Conservation (phyloP, 805 yeast species). For the Yamadazyma scolyti region DNA sequence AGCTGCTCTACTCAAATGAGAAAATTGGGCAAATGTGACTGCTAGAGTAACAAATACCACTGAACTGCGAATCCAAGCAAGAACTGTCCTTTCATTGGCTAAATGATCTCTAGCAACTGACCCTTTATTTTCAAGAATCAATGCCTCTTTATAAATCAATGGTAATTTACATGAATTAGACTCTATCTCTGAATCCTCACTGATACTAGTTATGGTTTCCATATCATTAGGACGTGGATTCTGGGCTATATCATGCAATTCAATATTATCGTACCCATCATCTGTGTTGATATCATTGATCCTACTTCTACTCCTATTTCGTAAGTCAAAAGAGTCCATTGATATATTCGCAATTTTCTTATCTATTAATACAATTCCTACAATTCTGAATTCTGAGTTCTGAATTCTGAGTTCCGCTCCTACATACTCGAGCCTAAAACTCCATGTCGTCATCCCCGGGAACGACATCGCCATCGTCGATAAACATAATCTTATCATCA, state of each 20-base stretch:
- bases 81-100: slow-evolving; percentile 32
- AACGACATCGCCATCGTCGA: slow-evolving; percentile 25
- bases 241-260: slow-evolving; percentile 5
- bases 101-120: slow-evolving; percentile 38
- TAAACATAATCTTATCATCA: slow-evolving; percentile 58
- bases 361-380: background rate
- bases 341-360: background rate
- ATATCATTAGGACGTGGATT: slow-evolving; percentile 4
- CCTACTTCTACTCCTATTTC: slow-evolving; percentile 3
- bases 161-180: background rate
- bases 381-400: too few species aligned
- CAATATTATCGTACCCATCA: slow-evolving; percentile 2
- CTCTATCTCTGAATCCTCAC: background rate
- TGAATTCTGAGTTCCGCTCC: background rate
- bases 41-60: slow-evolving; percentile 19
- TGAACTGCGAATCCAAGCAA: slow-evolving; percentile 27
- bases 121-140: slow-evolving; percentile 23
- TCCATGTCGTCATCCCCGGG: slow-evolving; percentile 9
- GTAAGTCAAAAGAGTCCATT: too few species aligned
- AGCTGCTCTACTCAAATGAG: slow-evolving; percentile 15
- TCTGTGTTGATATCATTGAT: background rate
- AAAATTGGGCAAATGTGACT: slow-evolving; percentile 20
- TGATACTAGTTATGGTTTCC: slow-evolving; percentile 5
- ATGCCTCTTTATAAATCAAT: background rate
- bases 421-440: slow-evolving; percentile 1